A percentile compares a stretch with the other conserved stretches of the same genome.
Conservation (phyloP, 2,329 filamentous ascomycete species). For the Aspergillus felis region DNA sequence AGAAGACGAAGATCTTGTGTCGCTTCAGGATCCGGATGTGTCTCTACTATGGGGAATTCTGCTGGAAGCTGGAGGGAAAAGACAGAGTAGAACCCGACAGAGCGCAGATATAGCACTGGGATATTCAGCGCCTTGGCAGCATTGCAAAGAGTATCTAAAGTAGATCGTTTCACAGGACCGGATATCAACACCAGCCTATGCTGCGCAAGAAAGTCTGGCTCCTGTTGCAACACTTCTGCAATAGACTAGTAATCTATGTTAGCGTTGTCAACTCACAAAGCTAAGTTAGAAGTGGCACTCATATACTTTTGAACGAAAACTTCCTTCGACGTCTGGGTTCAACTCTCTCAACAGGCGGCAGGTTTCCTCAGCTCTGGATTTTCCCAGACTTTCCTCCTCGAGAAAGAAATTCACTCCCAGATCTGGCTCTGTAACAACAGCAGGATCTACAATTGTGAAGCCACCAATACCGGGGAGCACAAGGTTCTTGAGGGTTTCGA, state of each 20-base stretch:
- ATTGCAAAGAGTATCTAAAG: constrained; percentile 48
- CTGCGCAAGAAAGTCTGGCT: constrained; percentile 37
- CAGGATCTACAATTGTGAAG: constrained; percentile 85
- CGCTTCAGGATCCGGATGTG: constrained; percentile 83
- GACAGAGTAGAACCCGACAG: constrained; percentile 85
- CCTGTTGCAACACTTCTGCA: constrained; percentile 32
- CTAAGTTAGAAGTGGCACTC: neutral
- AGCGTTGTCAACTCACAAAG: constrained; percentile 2
- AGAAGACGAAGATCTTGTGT: constrained; percentile 81
- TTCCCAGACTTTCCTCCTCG: constrained; percentile 71
- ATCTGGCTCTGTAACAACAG: constrained; percentile 72
- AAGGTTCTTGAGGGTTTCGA: constrained; percentile 95
- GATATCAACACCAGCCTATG: constrained; percentile 61
- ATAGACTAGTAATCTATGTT: constrained; percentile 27
- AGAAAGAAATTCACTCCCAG: constrained; percentile 97
- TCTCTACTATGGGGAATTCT: constrained; percentile 91
- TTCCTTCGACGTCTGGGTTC: constrained; percentile 85
- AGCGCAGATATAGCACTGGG: constrained; percentile 78
- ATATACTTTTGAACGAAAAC: constrained; percentile 58
- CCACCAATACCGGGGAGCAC: constrained; percentile 86
- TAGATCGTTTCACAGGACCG: constrained; percentile 53
- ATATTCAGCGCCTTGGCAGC: constrained; percentile 57
- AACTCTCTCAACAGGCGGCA: constrained; percentile 76
- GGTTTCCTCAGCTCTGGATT: constrained; percentile 72
- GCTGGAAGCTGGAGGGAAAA: constrained; percentile 75